phyloP scores from a whole-genome alignment of 495 filamentous ascomycete species.

The Aspergillus cristatus region DNA sequence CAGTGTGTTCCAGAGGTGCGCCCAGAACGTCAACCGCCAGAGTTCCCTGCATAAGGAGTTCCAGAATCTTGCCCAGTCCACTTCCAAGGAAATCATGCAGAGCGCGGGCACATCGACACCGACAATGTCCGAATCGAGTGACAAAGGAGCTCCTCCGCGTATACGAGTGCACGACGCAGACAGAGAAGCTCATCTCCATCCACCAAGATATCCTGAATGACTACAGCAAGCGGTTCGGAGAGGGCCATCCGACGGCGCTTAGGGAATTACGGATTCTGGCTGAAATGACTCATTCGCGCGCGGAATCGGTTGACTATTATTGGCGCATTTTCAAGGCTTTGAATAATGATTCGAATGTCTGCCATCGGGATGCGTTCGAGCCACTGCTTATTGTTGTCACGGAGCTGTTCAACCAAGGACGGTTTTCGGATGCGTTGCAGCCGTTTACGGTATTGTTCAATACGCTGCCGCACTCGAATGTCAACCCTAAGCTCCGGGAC shows the following conservation, averaged over 20 bases:
- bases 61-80: slow-evolving; percentile 20
- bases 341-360: slow-evolving; percentile 25
- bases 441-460: slow-evolving; percentile 26
- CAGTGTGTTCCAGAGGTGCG: slow-evolving; percentile 24
- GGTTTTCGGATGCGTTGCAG: slow-evolving; percentile 24
- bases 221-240: slow-evolving; percentile 21
- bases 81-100: slow-evolving; percentile 20
- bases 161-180: slow-evolving; percentile 25
- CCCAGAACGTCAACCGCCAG: slow-evolving; percentile 18
- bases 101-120: slow-evolving; percentile 11
- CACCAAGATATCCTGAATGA: slow-evolving; percentile 24
- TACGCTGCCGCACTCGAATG: slow-evolving; percentile 21
- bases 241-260: slow-evolving; percentile 22
- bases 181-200: slow-evolving; percentile 22
- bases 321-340: slow-evolving; percentile 24
- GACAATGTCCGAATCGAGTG: slow-evolving; percentile 17
- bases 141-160: slow-evolving; percentile 18
- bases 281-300: slow-evolving; percentile 24
- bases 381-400: slow-evolving; percentile 27
- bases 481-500: slow-evolving; percentile 21
- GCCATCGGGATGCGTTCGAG: slow-evolving; percentile 26
- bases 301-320: slow-evolving; percentile 29
- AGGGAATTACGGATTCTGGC: slow-evolving; percentile 27
- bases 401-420: slow-evolving; percentile 26
- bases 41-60: slow-evolving; percentile 19